phyloP scores from a whole-genome alignment of 2,329 filamentous ascomycete genomes.

The Aspergillus bombycis region DNA sequence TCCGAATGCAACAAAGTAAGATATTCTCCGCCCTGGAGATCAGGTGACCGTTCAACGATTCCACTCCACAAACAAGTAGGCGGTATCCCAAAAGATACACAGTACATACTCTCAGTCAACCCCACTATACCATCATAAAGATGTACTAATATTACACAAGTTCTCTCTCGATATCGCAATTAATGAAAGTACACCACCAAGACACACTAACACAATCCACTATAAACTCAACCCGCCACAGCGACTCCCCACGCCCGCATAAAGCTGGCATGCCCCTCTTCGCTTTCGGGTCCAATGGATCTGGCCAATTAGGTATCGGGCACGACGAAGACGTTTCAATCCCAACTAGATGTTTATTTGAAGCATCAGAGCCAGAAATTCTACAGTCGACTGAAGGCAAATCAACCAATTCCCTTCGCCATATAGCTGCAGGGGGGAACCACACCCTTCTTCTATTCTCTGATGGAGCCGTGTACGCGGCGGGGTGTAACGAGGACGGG shows the following conservation, averaged over 20 bases:
- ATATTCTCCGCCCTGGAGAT: too few species aligned
- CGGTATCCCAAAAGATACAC: background rate
- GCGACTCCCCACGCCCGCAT: too few species aligned
- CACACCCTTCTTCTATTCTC: conserved; percentile 76
- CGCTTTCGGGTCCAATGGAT: conserved; percentile 76
- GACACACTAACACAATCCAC: background rate
- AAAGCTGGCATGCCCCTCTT: conserved; percentile 53
- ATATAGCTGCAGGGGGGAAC: conserved; percentile 73
- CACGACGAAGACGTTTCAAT: conserved; percentile 72
- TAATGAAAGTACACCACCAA: background rate
- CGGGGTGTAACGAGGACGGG: conserved; percentile 62
- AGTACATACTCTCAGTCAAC: background rate
- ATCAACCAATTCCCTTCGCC: conserved; percentile 29
- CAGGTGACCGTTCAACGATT: background rate
- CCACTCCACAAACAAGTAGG: background rate
- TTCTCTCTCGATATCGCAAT: background rate
- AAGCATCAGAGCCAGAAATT: conserved; percentile 27
- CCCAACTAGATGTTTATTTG: conserved; percentile 66
- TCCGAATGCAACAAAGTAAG: background rate
- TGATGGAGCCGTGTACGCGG: conserved; percentile 63
- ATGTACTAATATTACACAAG: background rate
- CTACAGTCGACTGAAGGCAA: conserved; percentile 35
- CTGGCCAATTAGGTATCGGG: conserved; percentile 72
- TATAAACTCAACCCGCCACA: background rate
- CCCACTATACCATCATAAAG: background rate